Conservation (phyloP, 306 rosid genomes). For the Coriaria nepalensis region DNA sequence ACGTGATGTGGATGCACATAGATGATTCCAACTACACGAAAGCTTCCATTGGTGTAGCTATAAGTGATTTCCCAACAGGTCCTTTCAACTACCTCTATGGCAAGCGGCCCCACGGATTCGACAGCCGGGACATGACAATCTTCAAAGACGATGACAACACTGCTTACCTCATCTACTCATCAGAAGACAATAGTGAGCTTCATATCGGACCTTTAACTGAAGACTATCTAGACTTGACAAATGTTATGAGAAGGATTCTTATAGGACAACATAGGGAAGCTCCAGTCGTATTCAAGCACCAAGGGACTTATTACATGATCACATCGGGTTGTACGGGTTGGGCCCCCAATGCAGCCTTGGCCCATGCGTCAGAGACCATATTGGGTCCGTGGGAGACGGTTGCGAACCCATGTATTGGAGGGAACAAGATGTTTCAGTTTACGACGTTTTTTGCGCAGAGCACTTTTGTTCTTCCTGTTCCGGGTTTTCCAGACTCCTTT, state of each 20-base stretch:
- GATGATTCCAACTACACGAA: conserved; percentile 91
- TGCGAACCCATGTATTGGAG: conserved; percentile 84
- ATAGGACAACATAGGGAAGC: conserved; percentile 95
- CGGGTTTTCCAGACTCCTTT: conserved; percentile 49
- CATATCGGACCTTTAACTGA: conserved; percentile 74
- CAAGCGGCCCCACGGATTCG: conserved; percentile 83
- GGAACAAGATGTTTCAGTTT: conserved; percentile 55
- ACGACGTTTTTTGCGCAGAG: conserved; percentile 90
- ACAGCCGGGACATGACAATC: conserved; percentile 89
- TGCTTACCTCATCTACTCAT: conserved; percentile 88
- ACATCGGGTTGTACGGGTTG: conserved; percentile 98
- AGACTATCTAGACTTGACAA: conserved; percentile 64
- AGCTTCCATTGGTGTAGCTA: conserved; percentile 76
- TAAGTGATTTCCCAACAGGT: conserved; percentile 71
- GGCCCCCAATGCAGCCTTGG: conserved; percentile 94
- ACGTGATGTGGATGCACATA: conserved; percentile 98
- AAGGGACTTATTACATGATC: conserved; percentile 87
- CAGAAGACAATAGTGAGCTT: conserved; percentile 91
- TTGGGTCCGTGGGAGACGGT: conserved; percentile 92
- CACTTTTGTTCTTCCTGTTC: conserved; percentile 71
- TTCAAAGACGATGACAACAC: conserved; percentile 81
- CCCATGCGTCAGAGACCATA: conserved; percentile 80
- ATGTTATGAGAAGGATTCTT: conserved; percentile 48
- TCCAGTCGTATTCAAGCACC: conserved; percentile 85
- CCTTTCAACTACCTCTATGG: conserved; percentile 78